Base-by-base conservation (phyloP, 2,329 filamentous ascomycete species). In the Lachnellula willkommii region DNA sequence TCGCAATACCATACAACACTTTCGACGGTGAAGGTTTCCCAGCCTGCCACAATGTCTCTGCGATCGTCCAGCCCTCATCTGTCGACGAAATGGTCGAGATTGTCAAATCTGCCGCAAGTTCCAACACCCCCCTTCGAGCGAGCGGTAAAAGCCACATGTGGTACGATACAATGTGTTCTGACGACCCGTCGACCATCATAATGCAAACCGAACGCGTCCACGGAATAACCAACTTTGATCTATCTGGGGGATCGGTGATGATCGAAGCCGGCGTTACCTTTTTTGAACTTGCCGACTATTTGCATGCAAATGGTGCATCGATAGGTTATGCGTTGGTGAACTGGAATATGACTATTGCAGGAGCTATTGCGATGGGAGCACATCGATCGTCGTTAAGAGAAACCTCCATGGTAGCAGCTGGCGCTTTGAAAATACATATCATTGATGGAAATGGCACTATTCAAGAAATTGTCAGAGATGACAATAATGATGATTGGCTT, bases 271-370 rank as follows among this genome's bases (percentile, higher is more conserved):
- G 60, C 6, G 60, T 62, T 11, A 62, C 60, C 2, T 62, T 62
- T 43, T 60, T 62, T 22, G 14, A 62, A 42, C 60, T 62, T 6
- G 60, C 60, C 2, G 60, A 60, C 4, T 62, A 60, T 42, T 39
- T 62, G 3, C 60, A 62, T 47, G 53, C 43, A 4, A 35, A 53
- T 17, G 37, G 37, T 5, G 60, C 60, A 22, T 53, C 53, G 7
- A 62, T 62, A 22, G 60, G 57, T 32, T 62, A 62, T 28, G 52
- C 60, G 3, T 39, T 62, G 6, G 60, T 60, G 15, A 62, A 62
- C 37, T 62, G 60, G 60, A 62, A 62, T 28, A 62, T 62, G 57
- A 62, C 60, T 2, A 60, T 62, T 45, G 57, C 60, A 2, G 60
- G 60, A 11, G 60, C 60, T 20, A 51, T 62, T 39, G 60, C 60